phyloP scores from a whole-genome alignment of 225 moss, liverwort and hornwort species.

The Pleurozium schreberi region DNA sequence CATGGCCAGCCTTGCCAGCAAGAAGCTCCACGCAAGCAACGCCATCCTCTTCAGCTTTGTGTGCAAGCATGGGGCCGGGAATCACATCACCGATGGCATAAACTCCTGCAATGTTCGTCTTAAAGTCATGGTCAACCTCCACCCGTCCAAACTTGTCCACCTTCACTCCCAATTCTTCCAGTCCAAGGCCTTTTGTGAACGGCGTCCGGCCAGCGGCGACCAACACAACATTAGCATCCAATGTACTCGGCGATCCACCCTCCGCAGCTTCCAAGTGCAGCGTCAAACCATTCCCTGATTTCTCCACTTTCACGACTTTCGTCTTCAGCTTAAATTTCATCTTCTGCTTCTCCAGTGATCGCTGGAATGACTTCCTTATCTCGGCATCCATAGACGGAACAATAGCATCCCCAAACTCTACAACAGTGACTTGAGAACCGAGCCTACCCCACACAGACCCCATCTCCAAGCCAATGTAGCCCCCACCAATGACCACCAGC shows the following conservation, averaged over 20 bases:
- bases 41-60: slow-evolving; percentile 97
- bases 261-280: slow-evolving; percentile 66
- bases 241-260: slow-evolving; percentile 58
- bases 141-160: slow-evolving; percentile 84
- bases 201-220: slow-evolving; percentile 84
- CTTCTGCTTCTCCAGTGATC: slow-evolving; percentile 59
- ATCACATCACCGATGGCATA: slow-evolving; percentile 96
- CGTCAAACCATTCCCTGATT: slow-evolving; percentile 41
- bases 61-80: slow-evolving; percentile 95
- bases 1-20: slow-evolving; percentile 92
- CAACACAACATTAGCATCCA: slow-evolving; percentile 72
- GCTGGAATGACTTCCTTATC: slow-evolving; percentile 48
- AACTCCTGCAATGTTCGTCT: slow-evolving; percentile 63
- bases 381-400: slow-evolving; percentile 65
- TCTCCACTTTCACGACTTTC: slow-evolving; percentile 83
- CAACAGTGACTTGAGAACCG: slow-evolving; percentile 49
- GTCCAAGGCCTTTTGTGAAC: slow-evolving; percentile 63
- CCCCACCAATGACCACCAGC: slow-evolving; percentile 51
- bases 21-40: slow-evolving; percentile 84
- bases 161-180: slow-evolving; percentile 82
- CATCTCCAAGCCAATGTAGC: slow-evolving; percentile 64
- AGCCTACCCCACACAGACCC: slow-evolving; percentile 57
- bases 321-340: slow-evolving; percentile 68
- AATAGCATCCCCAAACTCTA: slow-evolving; percentile 60
- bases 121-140: slow-evolving; percentile 78